Base-by-base conservation (phyloP, 768 basidiomycete genomes). In the Termitomyces sp. region DNA sequence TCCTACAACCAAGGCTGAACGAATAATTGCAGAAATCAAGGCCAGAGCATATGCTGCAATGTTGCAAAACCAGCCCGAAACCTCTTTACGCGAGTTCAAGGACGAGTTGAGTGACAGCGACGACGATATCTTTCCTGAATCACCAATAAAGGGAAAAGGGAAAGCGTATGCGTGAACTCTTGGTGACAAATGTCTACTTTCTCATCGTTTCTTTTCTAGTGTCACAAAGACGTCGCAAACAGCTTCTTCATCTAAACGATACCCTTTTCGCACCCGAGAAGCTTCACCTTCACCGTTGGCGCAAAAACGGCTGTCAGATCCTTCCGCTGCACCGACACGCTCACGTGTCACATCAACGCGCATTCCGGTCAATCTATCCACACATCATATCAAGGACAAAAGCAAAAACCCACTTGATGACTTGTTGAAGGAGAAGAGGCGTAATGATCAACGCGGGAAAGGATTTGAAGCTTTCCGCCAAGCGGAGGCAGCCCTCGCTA, bases 1-100 rank as follows among this genome's bases (percentile, higher is more conserved):
- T 58, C 67, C 69, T 33, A 70, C 63, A 20, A 67, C 68, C 28
- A 88, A 84, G 67, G 75, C 87, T 2, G 79, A 79, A 16, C 73
- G 77, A 63, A 74, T 88, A 32, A 83, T 90, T 47, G 84, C 80
- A 7, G 74, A 81, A 36, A 87, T 90, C 60, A 87, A 80, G 70
- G 83, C 80, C n/a, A 77, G 74, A 60, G 86, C 83, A 6, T 77
- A 73, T 49, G 82, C 81, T 56, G 74, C 71, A 22, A 74, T 61
- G 7, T 63, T 70, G 26, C 76, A 73, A n/a, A 82, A 78, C 63
- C 77, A 79, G 2, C 80, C 84, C 4, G 68, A 66, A 6, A 68
- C 57, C 46, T 66, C 72, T n/a, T 54, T 64, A 28, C 47, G 62
- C 14, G 68, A 72, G 35, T 76, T 82, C 54, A 64, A 74, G 42